Conservation (phyloP, 148 eudicot genomes). For the Vaccinium myrtillus region DNA sequence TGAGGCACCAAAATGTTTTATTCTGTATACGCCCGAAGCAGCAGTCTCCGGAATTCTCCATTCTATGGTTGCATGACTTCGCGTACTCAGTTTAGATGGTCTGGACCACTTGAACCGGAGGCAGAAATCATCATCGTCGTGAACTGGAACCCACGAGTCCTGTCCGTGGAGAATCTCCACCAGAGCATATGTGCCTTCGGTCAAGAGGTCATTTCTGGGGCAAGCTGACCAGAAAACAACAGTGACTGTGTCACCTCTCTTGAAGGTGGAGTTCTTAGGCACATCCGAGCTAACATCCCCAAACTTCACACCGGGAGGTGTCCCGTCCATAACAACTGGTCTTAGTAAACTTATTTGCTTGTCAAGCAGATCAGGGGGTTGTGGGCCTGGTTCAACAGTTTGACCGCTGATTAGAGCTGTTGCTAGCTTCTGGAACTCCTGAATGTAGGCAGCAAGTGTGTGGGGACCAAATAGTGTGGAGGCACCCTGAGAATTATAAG, state of each 20-base stretch:
- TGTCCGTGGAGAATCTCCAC: constrained; percentile 68
- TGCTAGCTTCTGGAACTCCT: constrained; percentile 82
- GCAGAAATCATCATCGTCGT: constrained; percentile 91
- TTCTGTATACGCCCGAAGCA: constrained; percentile 69
- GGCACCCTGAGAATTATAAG: constrained; percentile 62
- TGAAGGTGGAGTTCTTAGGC: constrained; percentile 63
- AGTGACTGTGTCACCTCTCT: constrained; percentile 61
- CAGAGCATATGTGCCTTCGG: constrained; percentile 82
- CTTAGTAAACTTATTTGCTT: constrained; percentile 79
- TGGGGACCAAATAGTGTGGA: constrained; percentile 92
- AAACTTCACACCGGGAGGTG: constrained; percentile 64
- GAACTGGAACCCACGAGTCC: constrained; percentile 66
- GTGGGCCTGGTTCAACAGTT: constrained; percentile 63
- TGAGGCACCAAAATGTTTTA: constrained; percentile 85
- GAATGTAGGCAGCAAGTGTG: constrained; percentile 85
- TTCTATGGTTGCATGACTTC: constrained; percentile 69
- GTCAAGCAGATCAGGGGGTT: constrained; percentile 80
- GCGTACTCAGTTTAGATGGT: constrained; percentile 61
- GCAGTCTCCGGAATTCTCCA: constrained; percentile 75
- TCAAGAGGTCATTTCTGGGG: constrained; percentile 92
- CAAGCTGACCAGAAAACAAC: constrained; percentile 79
- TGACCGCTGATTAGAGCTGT: constrained; percentile 50
- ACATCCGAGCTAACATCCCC: constrained; percentile 64
- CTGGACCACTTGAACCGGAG: constrained; percentile 81
- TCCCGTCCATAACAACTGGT: constrained; percentile 64